phyloP scores from a whole-genome alignment of 2,329 filamentous ascomycete species.

The Colletotrichum endophyticum region DNA sequence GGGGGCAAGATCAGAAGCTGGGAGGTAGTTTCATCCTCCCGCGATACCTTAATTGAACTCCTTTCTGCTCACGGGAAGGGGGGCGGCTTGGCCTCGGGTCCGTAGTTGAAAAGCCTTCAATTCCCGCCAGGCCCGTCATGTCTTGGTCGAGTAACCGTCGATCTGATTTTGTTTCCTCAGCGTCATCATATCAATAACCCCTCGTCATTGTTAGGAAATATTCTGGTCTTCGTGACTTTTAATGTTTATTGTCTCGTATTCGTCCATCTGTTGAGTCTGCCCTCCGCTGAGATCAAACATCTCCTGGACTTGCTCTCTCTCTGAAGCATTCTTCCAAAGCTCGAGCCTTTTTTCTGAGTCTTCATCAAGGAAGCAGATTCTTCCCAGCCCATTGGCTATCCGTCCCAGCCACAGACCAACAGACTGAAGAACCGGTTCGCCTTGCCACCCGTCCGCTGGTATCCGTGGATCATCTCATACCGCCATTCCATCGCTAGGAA shows the following conservation, averaged over 20 bases:
- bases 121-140: not conserved
- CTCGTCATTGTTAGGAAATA: not conserved
- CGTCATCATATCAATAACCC: not conserved
- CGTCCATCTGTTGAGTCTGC: not conserved
- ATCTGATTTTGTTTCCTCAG: not conserved
- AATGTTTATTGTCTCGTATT: not conserved
- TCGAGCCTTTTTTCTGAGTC: conserved; percentile 2
- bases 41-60: not conserved
- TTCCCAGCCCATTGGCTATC: not conserved
- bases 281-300: not conserved
- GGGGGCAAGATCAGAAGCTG: not conserved
- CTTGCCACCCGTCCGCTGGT: conserved; percentile 16
- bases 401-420: not conserved
- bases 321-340: not conserved
- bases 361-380: not conserved
- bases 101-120: conserved; percentile 5
- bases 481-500: conserved; percentile 1
- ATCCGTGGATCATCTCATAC: conserved; percentile 14
- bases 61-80: not conserved
- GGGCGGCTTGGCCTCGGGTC: not conserved
- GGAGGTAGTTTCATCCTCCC: conserved; percentile 10
- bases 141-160: not conserved
- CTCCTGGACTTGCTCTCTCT: not conserved
- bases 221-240: not conserved
- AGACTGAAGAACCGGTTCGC: conserved; percentile 11